A percentile compares a stretch with the other conserved stretches of the same genome.
Evolutionary conservation across 129 eudicot species (phyloP).

Genomic region (Flaveria sonorensis): DNA sequence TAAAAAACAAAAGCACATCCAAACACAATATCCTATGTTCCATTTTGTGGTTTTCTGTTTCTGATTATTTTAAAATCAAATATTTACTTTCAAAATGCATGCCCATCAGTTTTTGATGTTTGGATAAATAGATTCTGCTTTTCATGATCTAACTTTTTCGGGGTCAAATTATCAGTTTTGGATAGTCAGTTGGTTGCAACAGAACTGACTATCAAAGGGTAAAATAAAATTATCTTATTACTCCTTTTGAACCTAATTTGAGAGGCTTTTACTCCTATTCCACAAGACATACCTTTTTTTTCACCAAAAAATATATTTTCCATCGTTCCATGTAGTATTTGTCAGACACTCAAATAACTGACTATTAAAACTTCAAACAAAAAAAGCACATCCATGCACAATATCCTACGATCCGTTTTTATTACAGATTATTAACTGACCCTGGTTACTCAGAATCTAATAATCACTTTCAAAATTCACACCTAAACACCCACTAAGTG

Average conservation of each 20-base stretch:
- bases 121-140: neutral
- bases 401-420: neutral
- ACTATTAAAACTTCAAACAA: neutral
- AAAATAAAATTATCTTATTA: neutral
- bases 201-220: neutral
- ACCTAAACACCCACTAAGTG: neutral
- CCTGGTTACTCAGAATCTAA: neutral
- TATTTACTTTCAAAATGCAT: neutral
- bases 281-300: neutral
- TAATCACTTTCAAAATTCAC: neutral
- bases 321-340: neutral
- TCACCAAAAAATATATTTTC: neutral
- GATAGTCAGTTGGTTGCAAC: slow-evolving; percentile 7
- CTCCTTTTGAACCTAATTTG: neutral
- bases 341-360: neutral
- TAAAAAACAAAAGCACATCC: neutral
- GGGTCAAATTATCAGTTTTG: neutral
- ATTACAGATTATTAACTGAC: neutral
- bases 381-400: neutral
- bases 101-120: neutral
- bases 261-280: neutral
- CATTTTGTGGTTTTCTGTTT: neutral
- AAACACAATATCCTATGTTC: neutral
- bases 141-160: neutral
- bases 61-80: neutral